These are phyloP conservation scores for Phlegmacium glaucopus DNA, from an alignment of 768 basidiomycete species.

Conservation along the genomic window DNA sequence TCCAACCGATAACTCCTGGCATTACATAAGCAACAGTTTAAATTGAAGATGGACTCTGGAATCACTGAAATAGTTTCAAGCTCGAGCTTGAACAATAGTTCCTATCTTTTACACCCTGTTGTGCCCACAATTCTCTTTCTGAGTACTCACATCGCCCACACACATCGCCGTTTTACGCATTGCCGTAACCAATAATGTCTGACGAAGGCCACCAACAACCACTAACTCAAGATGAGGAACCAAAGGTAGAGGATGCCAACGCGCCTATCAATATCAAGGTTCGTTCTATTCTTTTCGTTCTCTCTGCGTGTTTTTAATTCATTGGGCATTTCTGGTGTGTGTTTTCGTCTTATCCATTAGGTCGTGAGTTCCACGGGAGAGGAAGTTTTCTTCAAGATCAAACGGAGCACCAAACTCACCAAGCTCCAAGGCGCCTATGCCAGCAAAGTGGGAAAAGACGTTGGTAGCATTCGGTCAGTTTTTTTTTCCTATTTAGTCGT, in stretches of 20 bases:
- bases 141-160: not conserved
- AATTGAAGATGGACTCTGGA: not conserved
- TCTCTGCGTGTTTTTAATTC: not conserved
- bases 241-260: constrained; percentile 57
- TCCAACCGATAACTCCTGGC: too few relatives aligned
- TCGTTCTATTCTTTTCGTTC: not conserved
- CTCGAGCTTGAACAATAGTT: not conserved
- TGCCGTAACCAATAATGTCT: constrained; percentile 40
- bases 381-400: constrained; percentile 97
- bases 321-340: constrained; percentile 1
- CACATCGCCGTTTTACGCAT: constrained; percentile 1
- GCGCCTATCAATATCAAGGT: constrained; percentile 82
- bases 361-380: constrained; percentile 75
- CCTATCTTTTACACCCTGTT: not conserved
- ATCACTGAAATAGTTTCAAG: too few relatives aligned
- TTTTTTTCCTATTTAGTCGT: not conserved
- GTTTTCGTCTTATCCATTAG: constrained; percentile 31
- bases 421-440: constrained; percentile 94
- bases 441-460: constrained; percentile 88
- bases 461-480: constrained; percentile 79
- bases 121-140: not conserved
- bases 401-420: constrained; percentile 85
- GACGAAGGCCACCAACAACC: constrained; percentile 42
- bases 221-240: constrained; percentile 29
- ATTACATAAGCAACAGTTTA: constrained; percentile 13